Base-by-base conservation (phyloP, 352 stramenopile genomes). In the Phytophthora hybrid region DNA sequence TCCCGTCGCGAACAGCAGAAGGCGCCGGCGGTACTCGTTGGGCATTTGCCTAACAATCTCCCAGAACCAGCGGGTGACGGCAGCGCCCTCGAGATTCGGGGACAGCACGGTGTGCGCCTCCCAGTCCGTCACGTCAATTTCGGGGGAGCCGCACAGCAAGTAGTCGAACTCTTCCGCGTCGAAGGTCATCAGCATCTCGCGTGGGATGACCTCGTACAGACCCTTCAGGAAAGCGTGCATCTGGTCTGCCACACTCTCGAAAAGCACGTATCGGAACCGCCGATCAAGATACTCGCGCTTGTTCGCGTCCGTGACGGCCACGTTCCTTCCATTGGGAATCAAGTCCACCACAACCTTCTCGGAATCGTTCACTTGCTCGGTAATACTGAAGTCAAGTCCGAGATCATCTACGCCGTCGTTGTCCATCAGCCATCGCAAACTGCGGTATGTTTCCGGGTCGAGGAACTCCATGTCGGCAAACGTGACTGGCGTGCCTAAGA, bases 101-200 rank as follows among this genome's bases (percentile, higher is more conserved):
- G 80, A 83, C 46, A 83, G 75, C 18, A 76, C 66, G 1, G 97
- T 98, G 72, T 99, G 77, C 5, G 75, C 70, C 69, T 95, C 90
- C 97, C 97, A 99, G 80, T 99, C 97, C 11, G 95, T 88, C 34
- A 99, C 96, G 53, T 99, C 92, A 66, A 99, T 98, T 77, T 96
- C 88, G 5, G 97, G 94, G 44, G 98, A 86, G n/a, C 98, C 98
- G 68, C 97, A 99, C 63, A 99, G 88, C 31, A 99, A 65, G 60
- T 99, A 87, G 73, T 99, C 97, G 6, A 99, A 84, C 81, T 99
- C 97, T 83, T 99, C 96, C 31, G 97, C 97, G 76, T 99, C 97
- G 77, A 99, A 99, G 8, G 98, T 85, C 58, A 97, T 92, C 29
- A 99, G 73, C 53, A 99, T 85, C 29, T 97, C 84, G 52, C 96